Evolutionary conservation across 129 eudicot genomes (phyloP), one percentile per base, ranked within the genome.

Genomic region (Helichrysum umbraculigerum): DNA sequence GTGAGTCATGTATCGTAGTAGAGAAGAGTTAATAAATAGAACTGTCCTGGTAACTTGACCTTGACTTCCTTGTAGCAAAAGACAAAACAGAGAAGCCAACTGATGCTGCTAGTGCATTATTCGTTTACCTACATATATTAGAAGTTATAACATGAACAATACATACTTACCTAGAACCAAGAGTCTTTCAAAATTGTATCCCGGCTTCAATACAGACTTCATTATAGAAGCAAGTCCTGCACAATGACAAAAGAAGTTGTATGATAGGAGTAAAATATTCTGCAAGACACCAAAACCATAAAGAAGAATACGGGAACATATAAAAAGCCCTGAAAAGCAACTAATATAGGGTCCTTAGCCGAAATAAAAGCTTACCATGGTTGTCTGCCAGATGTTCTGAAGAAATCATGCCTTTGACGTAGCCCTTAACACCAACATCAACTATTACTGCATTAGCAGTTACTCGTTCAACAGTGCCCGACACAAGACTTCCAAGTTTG

Each of bases 301-400:
- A 42, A 32, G 32, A 21, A 68, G 41, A 42, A 54, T 9, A 28
- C 28, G 66, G 33, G 17, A 72, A 19, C 12, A 6, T 37, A 4
- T 16, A 58, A 69, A 25, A 25, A 57, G 8, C 32, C 41, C 52
- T 33, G 34, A 51, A 59, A 52, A 39, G 47, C 25, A 74, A 52
- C 7, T 57, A 57, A 37, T 25, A 37, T 37, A 50, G 41, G 25
- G 5, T 63, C 29, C 69, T 66, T 56, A 15, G 68, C 73, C 44
- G 42, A 8, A 81, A 16, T 35, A 50, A 73, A 62, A 1, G 39
- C 33, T 11, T 73, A 92, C 98, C 98, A 61, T 88, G 91, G 77
- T 91, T 90, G 76, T 93, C 98, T 25, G 98, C 87, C 84, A 93
- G 78, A 81, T 93, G 98, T 70, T 93, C 96, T 68, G 87, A 79